Evolutionary conservation across 345 rosid genomes (phyloP), one percentile per base, ranked within the genome.

Genomic region (Eucalyptus regnans): DNA sequence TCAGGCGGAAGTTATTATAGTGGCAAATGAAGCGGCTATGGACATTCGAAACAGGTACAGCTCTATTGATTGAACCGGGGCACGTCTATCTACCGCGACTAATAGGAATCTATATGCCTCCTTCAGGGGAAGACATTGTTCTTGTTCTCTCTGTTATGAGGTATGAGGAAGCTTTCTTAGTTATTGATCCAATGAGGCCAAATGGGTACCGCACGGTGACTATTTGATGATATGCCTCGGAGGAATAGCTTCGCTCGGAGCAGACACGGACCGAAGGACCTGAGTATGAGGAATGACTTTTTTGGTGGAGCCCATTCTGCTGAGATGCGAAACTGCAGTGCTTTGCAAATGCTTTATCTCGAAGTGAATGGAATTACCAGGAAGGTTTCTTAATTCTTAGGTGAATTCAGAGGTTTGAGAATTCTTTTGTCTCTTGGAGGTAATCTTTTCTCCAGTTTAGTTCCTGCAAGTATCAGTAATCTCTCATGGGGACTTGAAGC

Each of bases 111-210:
- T 93, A 91, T 83, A 96, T 96, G 94, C 95, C 95, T 12, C 96
- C 98, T 87, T 96, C 98, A 4, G 96, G 89, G 86, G 99, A 96
- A 88, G 96, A 97, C 87, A 91, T 96, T 56, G 89, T 96, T 88
- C 88, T 95, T 76, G 96, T 96, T 90, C 95, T 96, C 86, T 94
- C 98, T 20, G 91, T 96, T 71, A 86, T 96, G 93, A 95, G 97
- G 88, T 93, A 92, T 50, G 95, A 99, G 43, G 97, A 95, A 90
- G 98, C 98, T 31, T 96, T 95, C 93, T 91, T 96, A 90, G 97
- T 98, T 89, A 93, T 97, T 8, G 98, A 96, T 94, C 97, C 98
- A 87, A 93, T 91, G 8, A 96, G 97, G 98, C 99, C 99, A 1
- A 92, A 90, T 25, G 64, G 7, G 1, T 58, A 25, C 6, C 5